Evolutionary conservation across 257 asterid genomes (phyloP).

Genomic region (Cinchona pubescens): DNA sequence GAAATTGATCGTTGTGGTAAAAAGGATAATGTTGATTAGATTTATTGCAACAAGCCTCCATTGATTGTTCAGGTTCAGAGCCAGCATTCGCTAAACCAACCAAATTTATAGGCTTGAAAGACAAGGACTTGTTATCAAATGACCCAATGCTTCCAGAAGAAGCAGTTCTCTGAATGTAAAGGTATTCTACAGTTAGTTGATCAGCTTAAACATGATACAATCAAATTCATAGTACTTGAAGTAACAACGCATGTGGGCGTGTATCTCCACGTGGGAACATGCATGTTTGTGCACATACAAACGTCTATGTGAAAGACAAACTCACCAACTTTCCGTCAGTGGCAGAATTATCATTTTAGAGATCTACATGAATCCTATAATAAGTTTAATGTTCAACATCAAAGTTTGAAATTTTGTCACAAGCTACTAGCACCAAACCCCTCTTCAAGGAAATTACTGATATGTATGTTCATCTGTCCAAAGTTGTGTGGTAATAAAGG

Average conservation of each 20-base stretch:
- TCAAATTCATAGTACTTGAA: background rate
- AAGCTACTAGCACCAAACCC: background rate
- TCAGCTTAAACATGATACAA: background rate
- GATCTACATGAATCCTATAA: background rate
- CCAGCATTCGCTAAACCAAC: constrained; percentile 25
- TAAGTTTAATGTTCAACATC: background rate
- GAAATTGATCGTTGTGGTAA: constrained; percentile 27
- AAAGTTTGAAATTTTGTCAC: too few species aligned
- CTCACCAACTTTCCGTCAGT: background rate
- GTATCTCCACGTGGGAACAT: background rate
- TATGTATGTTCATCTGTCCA: background rate
- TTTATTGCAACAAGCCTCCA: constrained; percentile 28
- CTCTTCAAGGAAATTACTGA: background rate
- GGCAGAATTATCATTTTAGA: background rate
- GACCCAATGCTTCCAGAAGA: constrained; percentile 69
- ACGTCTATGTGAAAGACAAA: background rate
- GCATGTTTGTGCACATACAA: too few species aligned
- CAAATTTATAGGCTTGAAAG: constrained; percentile 35
- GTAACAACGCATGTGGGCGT: background rate
- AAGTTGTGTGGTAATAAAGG: too few species aligned
- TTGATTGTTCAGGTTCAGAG: constrained; percentile 37
- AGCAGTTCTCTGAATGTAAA: constrained; percentile 53
- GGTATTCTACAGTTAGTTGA: constrained; percentile 25
- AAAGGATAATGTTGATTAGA: constrained; percentile 34
- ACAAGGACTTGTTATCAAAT: constrained; percentile 46